phyloP scores from a whole-genome alignment of 768 basidiomycete species.

The Strobilomyces dryophilus region DNA sequence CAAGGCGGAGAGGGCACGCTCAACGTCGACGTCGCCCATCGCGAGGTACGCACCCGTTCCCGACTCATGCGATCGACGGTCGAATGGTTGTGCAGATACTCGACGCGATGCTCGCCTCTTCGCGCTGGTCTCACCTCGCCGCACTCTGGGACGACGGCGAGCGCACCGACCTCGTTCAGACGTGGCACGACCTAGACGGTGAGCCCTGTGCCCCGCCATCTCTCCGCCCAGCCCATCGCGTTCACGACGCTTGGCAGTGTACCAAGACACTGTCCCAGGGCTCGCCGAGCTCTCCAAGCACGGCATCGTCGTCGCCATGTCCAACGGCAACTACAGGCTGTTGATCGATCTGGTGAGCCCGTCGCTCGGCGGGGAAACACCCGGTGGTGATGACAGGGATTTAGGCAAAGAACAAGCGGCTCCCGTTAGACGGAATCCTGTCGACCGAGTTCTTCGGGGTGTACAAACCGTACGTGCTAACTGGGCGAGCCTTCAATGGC shows the following conservation, averaged over 20 bases:
- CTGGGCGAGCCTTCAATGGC: too few species aligned
- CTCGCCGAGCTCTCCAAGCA: conserved; percentile 49
- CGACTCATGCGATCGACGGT: neutral
- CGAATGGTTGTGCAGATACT: conserved; percentile 41
- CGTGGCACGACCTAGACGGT: conserved; percentile 64
- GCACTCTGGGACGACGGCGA: conserved; percentile 40
- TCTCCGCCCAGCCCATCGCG: neutral
- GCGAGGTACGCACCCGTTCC: conserved; percentile 36
- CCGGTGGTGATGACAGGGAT: neutral
- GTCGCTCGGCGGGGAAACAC: neutral
- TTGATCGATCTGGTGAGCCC: conserved; percentile 55
- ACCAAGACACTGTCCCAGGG: conserved; percentile 51
- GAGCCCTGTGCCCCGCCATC: neutral
- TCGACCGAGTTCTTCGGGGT: conserved; percentile 56
- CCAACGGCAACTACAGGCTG: conserved; percentile 61
- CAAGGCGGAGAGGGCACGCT: conserved; percentile 42
- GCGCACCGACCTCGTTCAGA: conserved; percentile 41
- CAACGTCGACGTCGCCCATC: conserved; percentile 54
- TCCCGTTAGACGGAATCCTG: conserved; percentile 64
- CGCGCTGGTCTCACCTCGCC: conserved; percentile 50
- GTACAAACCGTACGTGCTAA: conserved; percentile 58
- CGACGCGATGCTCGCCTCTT: conserved; percentile 46
- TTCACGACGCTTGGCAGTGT: conserved; percentile 38
- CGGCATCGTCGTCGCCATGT: conserved; percentile 48
- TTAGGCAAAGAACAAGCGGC: conserved; percentile 55